Conservation (phyloP, 148 eudicot genomes). For the Linanthus parryae region DNA sequence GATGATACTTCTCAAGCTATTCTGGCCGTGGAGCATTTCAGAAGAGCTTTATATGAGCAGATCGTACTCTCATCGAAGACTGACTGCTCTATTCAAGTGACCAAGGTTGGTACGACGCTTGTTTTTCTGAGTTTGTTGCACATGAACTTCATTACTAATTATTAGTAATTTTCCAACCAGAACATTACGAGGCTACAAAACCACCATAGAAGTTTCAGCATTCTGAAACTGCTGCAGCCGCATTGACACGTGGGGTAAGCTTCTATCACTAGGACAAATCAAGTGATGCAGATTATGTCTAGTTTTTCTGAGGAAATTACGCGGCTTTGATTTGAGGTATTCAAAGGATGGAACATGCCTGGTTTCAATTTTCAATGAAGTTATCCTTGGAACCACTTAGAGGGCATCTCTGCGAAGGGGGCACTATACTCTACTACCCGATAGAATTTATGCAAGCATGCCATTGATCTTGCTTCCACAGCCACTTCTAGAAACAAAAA, state of each 20-base stretch:
- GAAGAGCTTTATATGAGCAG: conserved; percentile 61
- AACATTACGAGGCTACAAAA: conserved; percentile 53
- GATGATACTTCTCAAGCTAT: conserved; percentile 25
- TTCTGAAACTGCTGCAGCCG: conserved; percentile 62
- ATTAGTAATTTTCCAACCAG: conserved; percentile 70
- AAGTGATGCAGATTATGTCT: background rate
- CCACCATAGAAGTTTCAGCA: conserved; percentile 86
- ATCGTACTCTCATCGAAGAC: conserved; percentile 38
- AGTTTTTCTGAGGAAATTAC: background rate
- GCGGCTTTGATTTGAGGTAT: conserved; percentile 39
- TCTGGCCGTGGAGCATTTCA: conserved; percentile 32
- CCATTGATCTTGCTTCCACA: too few relatives aligned
- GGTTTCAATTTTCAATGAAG: conserved; percentile 87
- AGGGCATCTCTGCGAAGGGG: conserved; percentile 90
- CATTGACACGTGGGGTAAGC: conserved; percentile 91
- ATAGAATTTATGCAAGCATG: conserved; percentile 90
- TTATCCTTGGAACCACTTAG: conserved; percentile 86
- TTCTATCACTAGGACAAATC: conserved; percentile 5
- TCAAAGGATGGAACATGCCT: conserved; percentile 76
- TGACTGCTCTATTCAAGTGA: conserved; percentile 52
- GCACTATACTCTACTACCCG: conserved; percentile 70
- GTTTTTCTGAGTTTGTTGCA: too few relatives aligned
- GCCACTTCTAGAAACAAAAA: background rate
- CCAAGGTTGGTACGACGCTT: conserved; percentile 46
- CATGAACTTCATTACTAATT: too few relatives aligned